phyloP scores from a whole-genome alignment of 2,329 filamentous ascomycete species.

The Fusarium palustre region DNA sequence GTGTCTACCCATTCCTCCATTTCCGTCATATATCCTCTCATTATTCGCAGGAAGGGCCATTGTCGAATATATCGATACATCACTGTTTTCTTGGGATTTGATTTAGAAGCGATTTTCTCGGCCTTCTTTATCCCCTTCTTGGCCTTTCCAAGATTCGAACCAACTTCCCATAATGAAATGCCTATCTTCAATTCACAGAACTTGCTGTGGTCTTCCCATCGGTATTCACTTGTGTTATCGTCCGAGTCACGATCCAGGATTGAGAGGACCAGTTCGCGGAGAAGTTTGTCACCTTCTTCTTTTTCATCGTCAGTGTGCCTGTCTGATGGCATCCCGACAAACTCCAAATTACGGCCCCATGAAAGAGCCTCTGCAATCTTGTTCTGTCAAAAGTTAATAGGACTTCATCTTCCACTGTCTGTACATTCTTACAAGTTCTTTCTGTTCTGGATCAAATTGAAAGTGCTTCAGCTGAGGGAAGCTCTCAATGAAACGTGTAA shows the following conservation, averaged over 20 bases:
- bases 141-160: conserved; percentile 7
- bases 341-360: conserved; percentile 4
- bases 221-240: background rate
- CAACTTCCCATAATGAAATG: conserved; percentile 16
- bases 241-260: background rate
- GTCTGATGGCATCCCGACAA: too few relatives aligned
- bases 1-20: conserved; percentile 16
- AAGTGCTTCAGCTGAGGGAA: conserved; percentile 23
- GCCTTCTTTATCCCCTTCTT: conserved; percentile 18
- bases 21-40: background rate
- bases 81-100: conserved; percentile 4
- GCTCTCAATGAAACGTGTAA: conserved; percentile 19
- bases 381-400: conserved; percentile 1
- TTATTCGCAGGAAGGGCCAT: background rate
- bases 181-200: conserved; percentile 2
- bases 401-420: background rate
- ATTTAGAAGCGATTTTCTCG: conserved; percentile 2
- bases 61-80: conserved; percentile 14
- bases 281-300: background rate
- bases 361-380: conserved; percentile 23
- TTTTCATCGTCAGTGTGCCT: too few relatives aligned
- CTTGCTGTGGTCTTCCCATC: conserved; percentile 35
- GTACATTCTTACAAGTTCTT: conserved; percentile 11
- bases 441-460: conserved; percentile 14
- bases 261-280: background rate